Percentiles rank a stretch among this genome's conserved stretches.
Conservation (phyloP, 768 basidiomycete species). For the Mycena epipterygia region DNA sequence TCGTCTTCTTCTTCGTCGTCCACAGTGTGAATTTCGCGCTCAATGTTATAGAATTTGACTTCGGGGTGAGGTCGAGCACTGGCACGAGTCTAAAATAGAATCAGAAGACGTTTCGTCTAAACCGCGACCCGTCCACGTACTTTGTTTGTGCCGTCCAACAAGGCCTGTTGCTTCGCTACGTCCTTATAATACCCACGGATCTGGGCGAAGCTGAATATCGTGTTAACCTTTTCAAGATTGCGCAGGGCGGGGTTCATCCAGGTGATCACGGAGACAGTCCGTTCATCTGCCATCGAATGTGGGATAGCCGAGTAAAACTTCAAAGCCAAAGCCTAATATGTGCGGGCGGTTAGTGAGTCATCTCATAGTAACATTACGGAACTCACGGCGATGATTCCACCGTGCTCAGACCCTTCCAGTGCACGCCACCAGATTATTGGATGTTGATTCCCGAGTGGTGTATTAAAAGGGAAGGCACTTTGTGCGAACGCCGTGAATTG, state of each 20-base stretch:
- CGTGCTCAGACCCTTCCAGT: slow-evolving; percentile 40
- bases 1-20: not conserved
- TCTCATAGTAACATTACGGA: too few relatives aligned
- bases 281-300: slow-evolving; percentile 56
- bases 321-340: too few relatives aligned
- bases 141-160: not conserved
- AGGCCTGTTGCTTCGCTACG: slow-evolving; percentile 3
- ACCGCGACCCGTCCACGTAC: not conserved
- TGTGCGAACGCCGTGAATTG: slow-evolving; percentile 46
- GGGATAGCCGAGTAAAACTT: slow-evolving; percentile 50
- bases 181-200: slow-evolving; percentile 36
- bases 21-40: not conserved
- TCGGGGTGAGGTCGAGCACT: not conserved
- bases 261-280: slow-evolving; percentile 49
- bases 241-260: slow-evolving; percentile 48
- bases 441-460: slow-evolving; percentile 36
- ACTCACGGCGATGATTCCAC: slow-evolving; percentile 48
- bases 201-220: slow-evolving; percentile 42
- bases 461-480: slow-evolving; percentile 41
- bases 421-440: slow-evolving; percentile 42
- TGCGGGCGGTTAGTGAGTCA: too few relatives aligned
- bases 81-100: slow-evolving; percentile 19
- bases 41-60: not conserved
- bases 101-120: not conserved
- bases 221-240: slow-evolving; percentile 43